Percentiles rank a stretch among this genome's conserved stretches.
Conservation (phyloP, 2,329 filamentous ascomycete genomes). For the Talaromyces sp. region DNA sequence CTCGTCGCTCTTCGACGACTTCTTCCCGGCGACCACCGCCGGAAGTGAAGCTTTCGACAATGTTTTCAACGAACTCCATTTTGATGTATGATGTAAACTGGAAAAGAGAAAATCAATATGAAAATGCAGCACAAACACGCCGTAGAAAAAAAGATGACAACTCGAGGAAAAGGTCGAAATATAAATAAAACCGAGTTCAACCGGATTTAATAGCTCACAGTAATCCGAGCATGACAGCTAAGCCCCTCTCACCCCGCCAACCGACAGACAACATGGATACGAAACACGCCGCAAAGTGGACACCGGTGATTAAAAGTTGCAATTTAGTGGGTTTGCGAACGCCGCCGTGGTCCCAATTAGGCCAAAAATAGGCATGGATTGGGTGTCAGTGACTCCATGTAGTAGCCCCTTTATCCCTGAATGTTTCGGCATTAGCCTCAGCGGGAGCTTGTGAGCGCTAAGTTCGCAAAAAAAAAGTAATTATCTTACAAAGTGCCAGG, state of each 20-base stretch:
- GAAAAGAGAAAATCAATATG: neutral
- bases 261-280: neutral
- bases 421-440: neutral
- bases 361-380: neutral
- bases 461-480: too few relatives aligned
- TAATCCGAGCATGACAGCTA: neutral
- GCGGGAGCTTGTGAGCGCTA: too few relatives aligned
- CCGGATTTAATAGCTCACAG: neutral
- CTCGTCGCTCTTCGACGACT: conserved; percentile 20
- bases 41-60: conserved; percentile 24
- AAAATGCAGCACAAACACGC: neutral
- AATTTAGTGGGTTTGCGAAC: neutral
- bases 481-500: too few relatives aligned
- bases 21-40: conserved; percentile 20
- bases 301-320: neutral
- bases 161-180: neutral
- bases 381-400: neutral
- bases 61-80: conserved; percentile 31
- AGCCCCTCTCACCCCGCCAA: conserved; percentile 5
- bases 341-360: neutral
- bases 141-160: neutral
- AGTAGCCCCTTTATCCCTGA: neutral
- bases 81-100: neutral
- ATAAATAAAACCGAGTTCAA: neutral
- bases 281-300: neutral